phyloP scores from a whole-genome alignment of 371 early-diverging fungal species.

The Coemansia sp. region DNA sequence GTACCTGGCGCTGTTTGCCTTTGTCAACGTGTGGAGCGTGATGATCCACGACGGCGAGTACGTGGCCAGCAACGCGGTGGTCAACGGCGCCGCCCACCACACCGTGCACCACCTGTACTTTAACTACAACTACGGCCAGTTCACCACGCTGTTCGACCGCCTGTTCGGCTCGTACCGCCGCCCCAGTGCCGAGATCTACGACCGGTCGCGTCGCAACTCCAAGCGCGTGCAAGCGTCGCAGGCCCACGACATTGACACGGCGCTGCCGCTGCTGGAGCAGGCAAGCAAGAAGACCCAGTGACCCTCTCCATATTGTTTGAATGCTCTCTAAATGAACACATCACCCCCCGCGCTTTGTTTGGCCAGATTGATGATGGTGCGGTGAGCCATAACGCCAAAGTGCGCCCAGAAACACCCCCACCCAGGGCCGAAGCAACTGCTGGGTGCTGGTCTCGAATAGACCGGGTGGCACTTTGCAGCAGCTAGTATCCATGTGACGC shows the following conservation, averaged over 20 bases:
- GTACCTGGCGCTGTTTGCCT: conserved; percentile 80
- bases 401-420: too few species aligned
- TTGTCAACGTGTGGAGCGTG: conserved; percentile 94
- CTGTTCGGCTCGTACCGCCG: conserved; percentile 71
- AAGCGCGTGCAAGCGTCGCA: conserved; percentile 66
- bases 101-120: conserved; percentile 95
- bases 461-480: too few species aligned
- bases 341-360: too few species aligned
- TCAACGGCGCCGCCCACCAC: conserved; percentile 93
- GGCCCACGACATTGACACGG: conserved; percentile 62
- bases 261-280: conserved; percentile 34
- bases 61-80: conserved; percentile 50
- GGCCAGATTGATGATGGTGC: too few species aligned
- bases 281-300: conserved; percentile 22
- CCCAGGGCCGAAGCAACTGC: too few species aligned
- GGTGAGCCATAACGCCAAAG: too few species aligned
- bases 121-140: conserved; percentile 98
- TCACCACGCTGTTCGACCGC: conserved; percentile 86
- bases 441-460: too few species aligned
- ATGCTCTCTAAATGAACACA: too few species aligned
- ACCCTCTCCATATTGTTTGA: neutral
- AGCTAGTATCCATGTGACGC: too few species aligned
- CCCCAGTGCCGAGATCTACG: conserved; percentile 69
- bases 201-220: conserved; percentile 61
- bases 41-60: conserved; percentile 92